Evolutionary conservation across 2,329 filamentous ascomycete species (phyloP).

Genomic region (Madurella fahalii): DNA sequence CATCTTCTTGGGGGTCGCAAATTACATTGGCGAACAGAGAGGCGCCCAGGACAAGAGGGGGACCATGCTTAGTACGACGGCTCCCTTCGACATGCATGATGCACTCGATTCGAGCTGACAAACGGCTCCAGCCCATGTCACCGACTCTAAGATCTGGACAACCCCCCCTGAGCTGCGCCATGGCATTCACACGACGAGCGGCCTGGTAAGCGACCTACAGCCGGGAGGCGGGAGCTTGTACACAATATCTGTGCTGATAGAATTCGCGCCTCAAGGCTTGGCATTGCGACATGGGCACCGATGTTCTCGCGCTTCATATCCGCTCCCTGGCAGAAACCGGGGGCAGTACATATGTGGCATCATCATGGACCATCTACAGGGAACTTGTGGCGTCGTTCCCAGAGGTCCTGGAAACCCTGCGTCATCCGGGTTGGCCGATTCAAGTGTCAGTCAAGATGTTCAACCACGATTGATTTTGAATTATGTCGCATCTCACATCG

Average conservation of each 20-base stretch:
- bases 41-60: slow-evolving; percentile 48
- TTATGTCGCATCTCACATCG: slow-evolving; percentile 17
- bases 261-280: slow-evolving; percentile 36
- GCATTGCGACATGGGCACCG: slow-evolving; percentile 51
- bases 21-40: slow-evolving; percentile 52
- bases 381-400: slow-evolving; percentile 37
- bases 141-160: slow-evolving; percentile 43
- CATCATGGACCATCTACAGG: slow-evolving; percentile 41
- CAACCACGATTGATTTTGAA: not conserved
- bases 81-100: not conserved
- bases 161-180: slow-evolving; percentile 42
- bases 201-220: slow-evolving; percentile 35
- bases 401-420: slow-evolving; percentile 35
- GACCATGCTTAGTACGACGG: slow-evolving; percentile 42
- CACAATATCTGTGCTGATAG: slow-evolving; percentile 6
- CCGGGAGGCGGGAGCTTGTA: not conserved
- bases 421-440: slow-evolving; percentile 43
- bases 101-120: not conserved
- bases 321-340: slow-evolving; percentile 41
- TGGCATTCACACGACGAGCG: slow-evolving; percentile 45
- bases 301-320: slow-evolving; percentile 46
- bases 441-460: slow-evolving; percentile 38
- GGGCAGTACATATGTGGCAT: slow-evolving; percentile 43
- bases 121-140: slow-evolving; percentile 41
- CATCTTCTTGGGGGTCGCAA: slow-evolving; percentile 54